Evolutionary conservation across 768 basidiomycete genomes (phyloP).

Genomic region (Rhodocollybia butyracea): DNA sequence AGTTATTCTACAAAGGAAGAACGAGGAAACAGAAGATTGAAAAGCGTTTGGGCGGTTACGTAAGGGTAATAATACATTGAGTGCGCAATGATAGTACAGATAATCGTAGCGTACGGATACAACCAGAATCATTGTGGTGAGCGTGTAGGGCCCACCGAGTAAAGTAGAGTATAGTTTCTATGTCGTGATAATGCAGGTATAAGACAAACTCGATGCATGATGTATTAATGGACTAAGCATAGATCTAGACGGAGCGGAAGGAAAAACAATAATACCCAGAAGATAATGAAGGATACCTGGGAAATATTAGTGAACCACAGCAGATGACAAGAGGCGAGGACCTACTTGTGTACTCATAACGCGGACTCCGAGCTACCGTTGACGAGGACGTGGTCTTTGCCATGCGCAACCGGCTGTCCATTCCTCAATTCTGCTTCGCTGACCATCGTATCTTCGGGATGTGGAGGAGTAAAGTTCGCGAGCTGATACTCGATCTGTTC

Average conservation of each 20-base stretch:
- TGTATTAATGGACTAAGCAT: not conserved
- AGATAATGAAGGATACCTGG: too few species aligned
- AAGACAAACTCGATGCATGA: not conserved
- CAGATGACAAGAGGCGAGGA: too few species aligned
- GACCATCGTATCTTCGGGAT: conserved; percentile 74
- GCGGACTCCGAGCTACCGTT: not conserved
- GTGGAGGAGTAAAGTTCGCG: conserved; percentile 63
- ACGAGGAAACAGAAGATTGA: not conserved
- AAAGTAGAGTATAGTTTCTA: not conserved
- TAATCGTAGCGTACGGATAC: too few species aligned
- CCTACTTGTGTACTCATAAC: too few species aligned
- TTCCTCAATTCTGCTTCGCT: conserved; percentile 55
- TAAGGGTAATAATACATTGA: not conserved
- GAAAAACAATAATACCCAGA: not conserved
- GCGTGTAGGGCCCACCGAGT: not conserved
- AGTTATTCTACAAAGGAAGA: not conserved
- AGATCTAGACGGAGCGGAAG: not conserved
- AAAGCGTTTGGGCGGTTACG: not conserved
- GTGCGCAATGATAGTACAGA: not conserved
- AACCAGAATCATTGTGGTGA: not conserved
- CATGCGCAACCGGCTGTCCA: conserved; percentile 14
- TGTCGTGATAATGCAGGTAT: not conserved
- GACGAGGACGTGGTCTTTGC: conserved; percentile 15
- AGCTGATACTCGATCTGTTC: conserved; percentile 73
- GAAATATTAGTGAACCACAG: too few species aligned